phyloP scores from a whole-genome alignment of 495 filamentous ascomycete species.

The Sporormia fimetaria region DNA sequence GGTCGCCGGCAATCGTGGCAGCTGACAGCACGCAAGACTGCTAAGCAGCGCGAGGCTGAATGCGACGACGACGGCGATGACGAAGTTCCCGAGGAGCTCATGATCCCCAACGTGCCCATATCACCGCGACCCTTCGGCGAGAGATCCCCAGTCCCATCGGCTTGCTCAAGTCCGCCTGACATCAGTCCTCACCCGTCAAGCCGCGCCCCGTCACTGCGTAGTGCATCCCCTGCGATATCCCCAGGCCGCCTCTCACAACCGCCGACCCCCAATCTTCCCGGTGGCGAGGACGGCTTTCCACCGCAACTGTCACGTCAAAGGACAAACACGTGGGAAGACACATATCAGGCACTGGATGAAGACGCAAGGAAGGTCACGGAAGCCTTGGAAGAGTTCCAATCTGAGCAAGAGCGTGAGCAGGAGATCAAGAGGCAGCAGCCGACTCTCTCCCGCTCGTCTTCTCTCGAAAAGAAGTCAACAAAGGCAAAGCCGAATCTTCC shows the following conservation, averaged over 20 bases:
- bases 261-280: background rate
- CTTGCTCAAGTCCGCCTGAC: conserved; percentile 22
- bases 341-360: conserved; percentile 59
- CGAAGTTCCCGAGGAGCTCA: conserved; percentile 70
- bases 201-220: conserved; percentile 2
- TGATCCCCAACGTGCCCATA: conserved; percentile 90
- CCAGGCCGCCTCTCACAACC: conserved; percentile 2
- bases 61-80: conserved; percentile 86
- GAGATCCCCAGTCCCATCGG: conserved; percentile 41
- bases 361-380: conserved; percentile 85
- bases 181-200: conserved; percentile 31
- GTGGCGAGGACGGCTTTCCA: conserved; percentile 20
- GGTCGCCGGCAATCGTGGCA: conserved; percentile 59
- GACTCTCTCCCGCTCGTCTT: conserved; percentile 34
- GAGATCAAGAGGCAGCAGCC: conserved; percentile 43
- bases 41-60: conserved; percentile 72
- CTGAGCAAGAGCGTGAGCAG: conserved; percentile 37
- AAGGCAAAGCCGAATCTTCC: conserved; percentile 47
- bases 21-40: conserved; percentile 55
- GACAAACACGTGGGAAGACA: conserved; percentile 62
- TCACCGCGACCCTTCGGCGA: conserved; percentile 68
- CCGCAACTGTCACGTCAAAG: conserved; percentile 42
- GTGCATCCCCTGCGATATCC: conserved; percentile 3
- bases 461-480: conserved; percentile 35
- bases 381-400: conserved; percentile 75